Conservation (phyloP, 345 rosid species). For the Fremontodendron californicum region DNA sequence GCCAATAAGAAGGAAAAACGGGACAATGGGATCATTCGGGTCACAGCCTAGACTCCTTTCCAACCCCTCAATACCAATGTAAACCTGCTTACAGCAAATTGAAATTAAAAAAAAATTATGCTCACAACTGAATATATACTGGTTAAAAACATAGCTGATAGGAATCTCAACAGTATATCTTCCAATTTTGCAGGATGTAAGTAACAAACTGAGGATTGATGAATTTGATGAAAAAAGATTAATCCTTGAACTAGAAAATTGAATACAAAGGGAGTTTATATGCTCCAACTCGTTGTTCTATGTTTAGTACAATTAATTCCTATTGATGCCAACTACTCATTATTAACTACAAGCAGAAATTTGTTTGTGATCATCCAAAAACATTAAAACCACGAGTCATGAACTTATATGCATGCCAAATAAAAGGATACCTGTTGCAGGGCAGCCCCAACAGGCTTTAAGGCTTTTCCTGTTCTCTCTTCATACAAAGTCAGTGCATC, state of each 20-base stretch:
- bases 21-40: slow-evolving; percentile 83
- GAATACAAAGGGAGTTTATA: background rate
- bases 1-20: slow-evolving; percentile 60
- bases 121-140: background rate
- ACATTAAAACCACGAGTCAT: background rate
- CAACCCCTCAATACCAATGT: slow-evolving; percentile 49
- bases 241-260: background rate
- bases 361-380: slow-evolving; percentile 1
- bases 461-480: slow-evolving; percentile 46
- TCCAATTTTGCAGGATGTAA: background rate
- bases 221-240: slow-evolving; percentile 7
- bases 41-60: slow-evolving; percentile 74
- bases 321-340: background rate
- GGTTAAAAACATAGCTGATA: background rate
- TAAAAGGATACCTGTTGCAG: slow-evolving; percentile 58
- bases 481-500: slow-evolving; percentile 60
- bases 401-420: slow-evolving; percentile 19
- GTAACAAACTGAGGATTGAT: slow-evolving; percentile 1
- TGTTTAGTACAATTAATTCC: background rate
- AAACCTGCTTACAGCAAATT: slow-evolving; percentile 35
- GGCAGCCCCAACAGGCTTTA: slow-evolving; percentile 59
- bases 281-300: background rate
- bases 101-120: slow-evolving; percentile 13
- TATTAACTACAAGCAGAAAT: background rate
- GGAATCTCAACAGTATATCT: background rate